Base-by-base conservation (phyloP, 1,284 basidiomycete genomes). In the Marasmius tenuissimus region DNA sequence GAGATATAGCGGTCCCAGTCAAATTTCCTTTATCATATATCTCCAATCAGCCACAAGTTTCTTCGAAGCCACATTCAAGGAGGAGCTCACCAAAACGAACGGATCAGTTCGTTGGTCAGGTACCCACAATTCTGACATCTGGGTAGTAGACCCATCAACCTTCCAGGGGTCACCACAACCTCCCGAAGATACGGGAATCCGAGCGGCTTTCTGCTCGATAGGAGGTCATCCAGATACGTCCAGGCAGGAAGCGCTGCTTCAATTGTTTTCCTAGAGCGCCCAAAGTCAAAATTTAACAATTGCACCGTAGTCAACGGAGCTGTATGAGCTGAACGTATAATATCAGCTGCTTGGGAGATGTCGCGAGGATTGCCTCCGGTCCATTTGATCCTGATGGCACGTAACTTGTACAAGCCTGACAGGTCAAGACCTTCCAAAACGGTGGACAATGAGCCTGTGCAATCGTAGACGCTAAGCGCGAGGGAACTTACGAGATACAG, bases 241-340 rank as follows among this genome's bases (percentile, higher is more conserved):
- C 52, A 54, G 14, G 52, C 52, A 18, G 45, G 20, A 18, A 20
- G 8, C 12, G 52, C 11, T 54, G 11, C 34, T 37, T 37, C 34
- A 18, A 18, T 10, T 18, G 34, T 18, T 20, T 54, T 54, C 14
- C 20, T 5, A 18, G 37, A 38, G 34, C 52, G 14, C 33, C 52
- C 52, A 38, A 54, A 54, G 52, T 54, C 52, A 18, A 38, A 54
- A 37, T 54, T 54, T n/a, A 35, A 54, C 34, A 54, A 12, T 37
- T 54, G 33, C 5, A 54, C 20, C 11, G 34, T 37, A 12, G 35
- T 16, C 16, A 54, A 37, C 27, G 52, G 16, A 6, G 52, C 12
- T 14, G 37, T 38, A 4, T 35, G 52, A 54, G 52, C 52, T 34
- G 52, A 35, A 38, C 34, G 37, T 14, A 54, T 54, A 37, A 54